Base-by-base conservation (phyloP, 768 basidiomycete species). In the Daedaleopsis nitida region DNA sequence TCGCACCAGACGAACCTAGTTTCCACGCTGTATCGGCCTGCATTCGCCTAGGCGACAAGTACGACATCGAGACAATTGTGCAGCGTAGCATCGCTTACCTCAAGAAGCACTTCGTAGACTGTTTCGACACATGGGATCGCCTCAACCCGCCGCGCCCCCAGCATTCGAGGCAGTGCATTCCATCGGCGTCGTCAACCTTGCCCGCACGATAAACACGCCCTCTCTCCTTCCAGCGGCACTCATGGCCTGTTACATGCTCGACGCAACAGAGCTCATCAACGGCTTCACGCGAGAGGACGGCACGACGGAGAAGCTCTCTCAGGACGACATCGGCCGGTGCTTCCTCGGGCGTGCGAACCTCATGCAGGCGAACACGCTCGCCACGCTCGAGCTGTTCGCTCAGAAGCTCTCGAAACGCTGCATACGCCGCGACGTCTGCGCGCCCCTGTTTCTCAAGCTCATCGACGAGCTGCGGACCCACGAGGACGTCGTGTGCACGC, bases 191-290 rank as follows among this genome's bases (percentile, higher is more conserved):
- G 63, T 64, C 34, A 64, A 64, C 56, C 59, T 64, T 52, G 63
- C 63, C 17, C 63, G 59, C 5, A 45, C 57, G 37, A 58, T 58
- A 11, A 57, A 50, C 32, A 23, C 34, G 1, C 14, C 37, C 10
- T 47, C 58, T 17, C 39, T 68, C 1, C 62, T 68, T 24, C 66
- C 66, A 27, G 23, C 54, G n/a, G 66, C 61, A 17, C 62, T 68
- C 50, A 63, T 65, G 53, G 45, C 51, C 21, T 65, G 64, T 54
- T 65, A 61, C 43, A 58, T 56, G 12, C 57, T 65, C 32, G 57
- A 59, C 21, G 53, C 54, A 1, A 48, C 27, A 16, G 48, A 61
- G 24, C 37, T 66, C 44, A 32, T 59, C 23, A 21, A 52, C 35
- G 65, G 65, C 14, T 55, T 54, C 44, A 10, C 19, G 17, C 53